Conservation (phyloP, 2,329 filamentous ascomycete genomes). For the Elsinoe perseae region DNA sequence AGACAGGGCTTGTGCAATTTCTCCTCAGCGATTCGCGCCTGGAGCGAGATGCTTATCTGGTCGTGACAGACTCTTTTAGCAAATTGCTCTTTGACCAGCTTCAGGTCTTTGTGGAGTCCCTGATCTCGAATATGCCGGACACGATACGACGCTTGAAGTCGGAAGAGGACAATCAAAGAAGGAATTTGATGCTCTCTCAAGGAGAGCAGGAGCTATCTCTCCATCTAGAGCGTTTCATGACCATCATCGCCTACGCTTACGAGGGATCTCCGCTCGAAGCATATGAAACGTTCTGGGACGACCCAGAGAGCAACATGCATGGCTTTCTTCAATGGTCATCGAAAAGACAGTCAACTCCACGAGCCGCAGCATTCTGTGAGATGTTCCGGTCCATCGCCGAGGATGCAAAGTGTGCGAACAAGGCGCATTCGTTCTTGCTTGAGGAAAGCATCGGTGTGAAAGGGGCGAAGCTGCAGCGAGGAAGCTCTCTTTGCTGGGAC, state of each 20-base stretch:
- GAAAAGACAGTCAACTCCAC: slow-evolving; percentile 84
- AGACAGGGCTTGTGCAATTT: slow-evolving; percentile 72
- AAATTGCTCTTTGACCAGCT: slow-evolving; percentile 67
- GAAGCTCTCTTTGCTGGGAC: slow-evolving; percentile 80
- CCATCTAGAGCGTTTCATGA: slow-evolving; percentile 72
- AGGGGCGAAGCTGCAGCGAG: slow-evolving; percentile 69
- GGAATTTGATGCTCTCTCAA: slow-evolving; percentile 36
- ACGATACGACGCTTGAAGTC: slow-evolving; percentile 75
- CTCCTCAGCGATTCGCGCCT: slow-evolving; percentile 68
- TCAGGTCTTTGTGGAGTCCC: slow-evolving; percentile 81
- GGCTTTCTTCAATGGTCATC: slow-evolving; percentile 98
- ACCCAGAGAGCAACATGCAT: slow-evolving; percentile 84
- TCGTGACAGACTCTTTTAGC: slow-evolving; percentile 66
- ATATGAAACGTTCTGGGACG: slow-evolving; percentile 74
- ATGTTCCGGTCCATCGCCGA: slow-evolving; percentile 85
- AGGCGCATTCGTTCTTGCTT: slow-evolving; percentile 80
- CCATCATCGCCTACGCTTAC: slow-evolving; percentile 87
- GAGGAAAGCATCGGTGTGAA: slow-evolving; percentile 64
- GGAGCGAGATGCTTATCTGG: slow-evolving; percentile 55
- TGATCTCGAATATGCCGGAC: slow-evolving; percentile 93
- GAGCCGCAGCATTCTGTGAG: slow-evolving; percentile 93
- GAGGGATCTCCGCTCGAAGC: slow-evolving; percentile 78
- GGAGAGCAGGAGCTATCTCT: slow-evolving; percentile 48
- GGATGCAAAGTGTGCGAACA: slow-evolving; percentile 71
- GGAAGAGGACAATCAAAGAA: slow-evolving; percentile 81